Percentiles rank a stretch among this genome's conserved stretches.
Evolutionary conservation across 352 stramenopile species (phyloP).

Genomic region (Pythium grandisporangium): DNA sequence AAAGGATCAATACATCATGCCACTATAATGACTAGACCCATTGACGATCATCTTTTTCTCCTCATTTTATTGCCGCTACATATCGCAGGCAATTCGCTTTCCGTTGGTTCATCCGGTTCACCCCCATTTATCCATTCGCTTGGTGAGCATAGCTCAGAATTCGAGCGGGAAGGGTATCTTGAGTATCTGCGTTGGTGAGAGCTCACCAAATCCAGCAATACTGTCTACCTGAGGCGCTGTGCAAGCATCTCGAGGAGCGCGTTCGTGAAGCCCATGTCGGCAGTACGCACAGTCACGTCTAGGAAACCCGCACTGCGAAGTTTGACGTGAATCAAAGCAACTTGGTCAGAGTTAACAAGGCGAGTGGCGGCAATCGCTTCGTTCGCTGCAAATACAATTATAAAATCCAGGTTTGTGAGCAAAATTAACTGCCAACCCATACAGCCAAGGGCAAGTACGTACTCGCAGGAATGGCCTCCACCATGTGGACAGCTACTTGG

Average conservation of each 20-base stretch:
- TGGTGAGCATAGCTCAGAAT: too few relatives aligned
- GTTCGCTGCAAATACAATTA: slow-evolving; percentile 50
- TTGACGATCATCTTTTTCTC: too few relatives aligned
- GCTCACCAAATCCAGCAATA: too few relatives aligned
- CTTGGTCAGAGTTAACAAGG: slow-evolving; percentile 71
- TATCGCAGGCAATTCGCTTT: too few relatives aligned
- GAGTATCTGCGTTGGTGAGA: too few relatives aligned
- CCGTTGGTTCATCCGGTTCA: too few relatives aligned
- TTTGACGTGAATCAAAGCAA: slow-evolving; percentile 83
- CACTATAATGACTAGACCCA: too few relatives aligned
- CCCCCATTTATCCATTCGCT: too few relatives aligned
- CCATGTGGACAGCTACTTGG: slow-evolving; percentile 70
- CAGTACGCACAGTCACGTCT: slow-evolving; percentile 78
- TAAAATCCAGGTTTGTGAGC: too few relatives aligned
- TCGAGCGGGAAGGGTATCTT: too few relatives aligned
- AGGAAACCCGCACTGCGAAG: slow-evolving; percentile 75
- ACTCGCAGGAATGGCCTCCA: slow-evolving; percentile 82
- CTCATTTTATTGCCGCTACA: too few relatives aligned
- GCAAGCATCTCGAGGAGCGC: slow-evolving; percentile 55
- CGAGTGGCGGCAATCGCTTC: slow-evolving; percentile 80
- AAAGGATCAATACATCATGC: too few relatives aligned
- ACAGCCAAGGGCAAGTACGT: slow-evolving; percentile 18
- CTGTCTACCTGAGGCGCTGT: slow-evolving; percentile 54
- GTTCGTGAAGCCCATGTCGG: slow-evolving; percentile 77
- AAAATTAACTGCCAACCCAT: neutral